A percentile compares a stretch with the other conserved stretches of the same genome.
Evolutionary conservation across 1,284 basidiomycete species (phyloP).

Genomic region (Malassezia caprae): DNA sequence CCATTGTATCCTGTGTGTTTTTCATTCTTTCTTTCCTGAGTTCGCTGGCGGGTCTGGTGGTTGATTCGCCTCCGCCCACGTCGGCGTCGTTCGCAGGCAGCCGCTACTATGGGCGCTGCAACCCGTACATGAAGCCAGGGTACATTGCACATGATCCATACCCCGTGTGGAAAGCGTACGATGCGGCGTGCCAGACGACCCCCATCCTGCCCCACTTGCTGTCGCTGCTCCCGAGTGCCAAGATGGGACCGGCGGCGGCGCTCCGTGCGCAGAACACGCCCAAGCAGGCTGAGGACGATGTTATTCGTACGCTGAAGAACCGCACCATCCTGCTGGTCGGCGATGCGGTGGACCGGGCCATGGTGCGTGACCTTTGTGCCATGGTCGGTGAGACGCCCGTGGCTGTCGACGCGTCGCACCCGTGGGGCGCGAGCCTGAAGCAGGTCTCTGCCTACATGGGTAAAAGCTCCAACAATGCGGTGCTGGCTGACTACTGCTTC

Average conservation of each 20-base stretch:
- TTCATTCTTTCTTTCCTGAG: constrained; percentile 7
- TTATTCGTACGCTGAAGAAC: constrained; percentile 22
- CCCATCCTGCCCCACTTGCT: constrained; percentile 7
- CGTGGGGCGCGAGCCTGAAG: constrained; percentile 33
- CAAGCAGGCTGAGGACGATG: background rate
- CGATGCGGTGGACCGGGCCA: constrained; percentile 47
- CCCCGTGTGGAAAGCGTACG: constrained; percentile 15
- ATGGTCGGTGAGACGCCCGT: constrained; percentile 44
- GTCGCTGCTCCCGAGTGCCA: background rate
- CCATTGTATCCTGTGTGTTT: constrained; percentile 6
- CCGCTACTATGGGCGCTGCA: background rate
- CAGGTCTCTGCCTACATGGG: constrained; percentile 11
- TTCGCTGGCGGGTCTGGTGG: constrained; percentile 4
- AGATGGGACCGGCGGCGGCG: background rate
- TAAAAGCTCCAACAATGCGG: constrained; percentile 25
- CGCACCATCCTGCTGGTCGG: constrained; percentile 49
- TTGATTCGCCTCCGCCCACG: background rate
- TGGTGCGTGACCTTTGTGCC: constrained; percentile 49
- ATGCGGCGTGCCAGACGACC: constrained; percentile 4
- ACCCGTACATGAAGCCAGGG: constrained; percentile 7
- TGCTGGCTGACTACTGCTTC: constrained; percentile 49
- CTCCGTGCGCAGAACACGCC: background rate
- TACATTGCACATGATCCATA: constrained; percentile 9
- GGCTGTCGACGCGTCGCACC: constrained; percentile 42
- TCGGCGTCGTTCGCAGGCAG: background rate